These are phyloP conservation scores for Hymenoscyphus occultus DNA, from an alignment of 2,329 filamentous ascomycete species.

Conservation along the genomic window DNA sequence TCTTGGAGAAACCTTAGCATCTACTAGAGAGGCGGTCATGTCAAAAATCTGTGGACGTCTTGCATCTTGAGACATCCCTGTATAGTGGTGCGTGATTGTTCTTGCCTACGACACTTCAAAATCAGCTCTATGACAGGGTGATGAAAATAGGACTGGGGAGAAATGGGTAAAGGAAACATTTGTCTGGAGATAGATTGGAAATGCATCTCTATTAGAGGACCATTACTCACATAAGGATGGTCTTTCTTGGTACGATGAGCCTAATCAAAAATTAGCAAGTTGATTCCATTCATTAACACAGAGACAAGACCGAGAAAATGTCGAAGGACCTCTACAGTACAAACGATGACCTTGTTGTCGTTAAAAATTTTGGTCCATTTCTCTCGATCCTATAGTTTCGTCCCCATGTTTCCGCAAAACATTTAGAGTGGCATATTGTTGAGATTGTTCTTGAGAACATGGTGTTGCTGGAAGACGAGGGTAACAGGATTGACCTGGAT, in stretches of 20 bases:
- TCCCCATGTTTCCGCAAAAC: constrained; percentile 68
- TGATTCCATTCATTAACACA: constrained; percentile 77
- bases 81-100: constrained; percentile 86
- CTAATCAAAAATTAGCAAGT: constrained; percentile 91
- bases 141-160: background rate
- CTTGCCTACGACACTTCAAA: constrained; percentile 46
- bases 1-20: constrained; percentile 71
- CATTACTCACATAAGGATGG: constrained; percentile 63
- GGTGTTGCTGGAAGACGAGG: constrained; percentile 84
- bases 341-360: constrained; percentile 81
- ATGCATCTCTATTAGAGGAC: background rate
- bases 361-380: constrained; percentile 57
- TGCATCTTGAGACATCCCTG: constrained; percentile 40
- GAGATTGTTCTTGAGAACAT: constrained; percentile 77
- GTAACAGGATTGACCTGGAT: constrained; percentile 76
- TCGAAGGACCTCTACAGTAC: constrained; percentile 83
- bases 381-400: constrained; percentile 57
- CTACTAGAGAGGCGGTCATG: constrained; percentile 95
- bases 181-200: background rate
- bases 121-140: background rate
- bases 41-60: constrained; percentile 77
- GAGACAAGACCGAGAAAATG: constrained; percentile 77
- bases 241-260: constrained; percentile 95
- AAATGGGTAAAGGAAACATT: background rate
- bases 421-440: constrained; percentile 65